Evolutionary conservation across 805 yeast species (phyloP).

Genomic region (Sungouiozyma intestinalis): DNA sequence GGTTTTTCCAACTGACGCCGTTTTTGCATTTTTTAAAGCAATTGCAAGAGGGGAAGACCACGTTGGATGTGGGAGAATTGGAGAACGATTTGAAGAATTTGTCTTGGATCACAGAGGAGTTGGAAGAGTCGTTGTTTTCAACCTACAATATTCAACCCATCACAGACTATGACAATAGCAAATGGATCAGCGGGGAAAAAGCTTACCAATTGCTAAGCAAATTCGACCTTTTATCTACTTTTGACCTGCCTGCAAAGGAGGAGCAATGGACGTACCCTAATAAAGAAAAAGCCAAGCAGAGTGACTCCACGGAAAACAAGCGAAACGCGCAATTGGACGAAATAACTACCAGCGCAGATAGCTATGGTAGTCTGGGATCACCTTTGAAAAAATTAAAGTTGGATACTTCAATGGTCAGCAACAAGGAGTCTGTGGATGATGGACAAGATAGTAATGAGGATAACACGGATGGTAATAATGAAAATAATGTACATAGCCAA

Average conservation of each 20-base stretch:
- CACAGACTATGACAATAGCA: conserved; percentile 18
- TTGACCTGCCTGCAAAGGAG: conserved; percentile 1
- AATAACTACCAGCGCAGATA: conserved; percentile 4
- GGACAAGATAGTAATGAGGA: neutral
- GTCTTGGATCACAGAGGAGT: neutral
- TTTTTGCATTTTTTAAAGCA: conserved; percentile 18
- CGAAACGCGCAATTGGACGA: conserved; percentile 5
- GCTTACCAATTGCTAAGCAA: conserved; percentile 15
- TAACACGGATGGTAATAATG: neutral
- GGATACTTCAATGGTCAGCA: conserved; percentile 1
- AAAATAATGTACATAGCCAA: neutral
- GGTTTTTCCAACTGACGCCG: conserved; percentile 16
- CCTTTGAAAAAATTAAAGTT: conserved; percentile 19
- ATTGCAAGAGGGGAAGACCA: conserved; percentile 4
- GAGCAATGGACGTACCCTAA: neutral
- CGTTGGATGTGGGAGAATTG: conserved; percentile 3
- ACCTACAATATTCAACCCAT: conserved; percentile 21
- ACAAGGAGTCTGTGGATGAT: neutral
- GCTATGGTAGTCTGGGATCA: conserved; percentile 18
- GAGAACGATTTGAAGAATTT: neutral
- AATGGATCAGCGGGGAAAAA: conserved; percentile 25
- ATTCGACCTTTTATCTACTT: conserved; percentile 12
- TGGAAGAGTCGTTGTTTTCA: conserved; percentile 10
- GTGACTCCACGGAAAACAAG: conserved; percentile 1
- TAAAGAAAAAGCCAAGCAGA: neutral